Conservation (phyloP, 1,139 yeast genomes). For the Ashbya aceris region DNA sequence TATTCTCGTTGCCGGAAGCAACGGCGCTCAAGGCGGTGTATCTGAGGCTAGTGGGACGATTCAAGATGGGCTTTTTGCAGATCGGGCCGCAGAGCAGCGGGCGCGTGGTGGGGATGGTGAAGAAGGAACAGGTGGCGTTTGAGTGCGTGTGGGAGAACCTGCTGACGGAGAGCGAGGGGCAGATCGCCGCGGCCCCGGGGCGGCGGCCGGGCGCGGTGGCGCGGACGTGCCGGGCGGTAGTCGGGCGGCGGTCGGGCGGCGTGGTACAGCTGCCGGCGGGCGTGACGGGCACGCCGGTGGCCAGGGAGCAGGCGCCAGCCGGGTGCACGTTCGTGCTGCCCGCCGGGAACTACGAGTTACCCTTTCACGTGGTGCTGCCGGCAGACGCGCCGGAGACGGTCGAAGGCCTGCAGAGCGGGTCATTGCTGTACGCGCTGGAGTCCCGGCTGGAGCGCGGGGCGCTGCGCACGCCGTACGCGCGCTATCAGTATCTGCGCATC, state of each 20-base stretch:
- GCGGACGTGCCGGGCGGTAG: background rate
- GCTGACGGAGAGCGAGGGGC: slow-evolving; percentile 40
- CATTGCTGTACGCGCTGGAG: slow-evolving; percentile 46
- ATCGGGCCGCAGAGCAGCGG: slow-evolving; percentile 33
- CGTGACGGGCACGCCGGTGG: slow-evolving; percentile 33
- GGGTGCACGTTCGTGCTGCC: slow-evolving; percentile 39
- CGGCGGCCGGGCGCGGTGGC: background rate
- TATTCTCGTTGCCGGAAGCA: slow-evolving; percentile 45
- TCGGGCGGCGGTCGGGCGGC: slow-evolving; percentile 13
- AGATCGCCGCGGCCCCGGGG: slow-evolving; percentile 17
- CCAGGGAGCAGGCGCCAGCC: slow-evolving; percentile 15
- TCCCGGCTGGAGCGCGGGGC: slow-evolving; percentile 46
- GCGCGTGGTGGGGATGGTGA: slow-evolving; percentile 36
- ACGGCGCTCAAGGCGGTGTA: slow-evolving; percentile 40
- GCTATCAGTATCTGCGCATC: slow-evolving; percentile 37
- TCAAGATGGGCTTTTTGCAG: slow-evolving; percentile 45
- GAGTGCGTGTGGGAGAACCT: slow-evolving; percentile 55
- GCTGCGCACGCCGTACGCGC: slow-evolving; percentile 22
- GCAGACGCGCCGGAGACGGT: slow-evolving; percentile 56
- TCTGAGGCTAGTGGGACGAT: slow-evolving; percentile 44
- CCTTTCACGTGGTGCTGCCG: slow-evolving; percentile 49
- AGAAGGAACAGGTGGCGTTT: slow-evolving; percentile 43
- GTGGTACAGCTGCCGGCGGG: slow-evolving; percentile 24
- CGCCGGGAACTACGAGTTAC: slow-evolving; percentile 58
- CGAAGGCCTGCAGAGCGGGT: slow-evolving; percentile 54